Evolutionary conservation across 164 flowering plant species (phyloP), one percentile per base, ranked within the genome.

Genomic region (Aristolochia contorta): DNA sequence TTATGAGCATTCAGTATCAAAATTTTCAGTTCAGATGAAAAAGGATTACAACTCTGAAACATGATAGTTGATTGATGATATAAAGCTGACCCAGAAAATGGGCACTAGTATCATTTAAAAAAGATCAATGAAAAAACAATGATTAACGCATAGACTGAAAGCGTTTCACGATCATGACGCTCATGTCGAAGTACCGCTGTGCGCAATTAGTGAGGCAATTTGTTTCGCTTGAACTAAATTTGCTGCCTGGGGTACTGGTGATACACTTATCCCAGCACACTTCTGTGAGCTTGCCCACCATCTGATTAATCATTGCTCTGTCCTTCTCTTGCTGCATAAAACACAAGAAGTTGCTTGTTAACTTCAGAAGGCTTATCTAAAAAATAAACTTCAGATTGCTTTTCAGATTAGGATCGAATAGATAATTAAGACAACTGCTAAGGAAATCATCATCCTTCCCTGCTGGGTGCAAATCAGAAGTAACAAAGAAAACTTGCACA

Each of bases 251-350:
- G 7, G 86, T 76, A 20, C 93, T 63, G 21, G 86, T 83, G 60
- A 91, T 75, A 78, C 97, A 91, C 60, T 91, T 88, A 72, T 91
- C 94, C 96, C 97, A 91, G 75, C 96, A 91, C 0, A 55, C 78
- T 54, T 69, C 75, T 15, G 96, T 89, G 16, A 88, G 79, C 80
- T 88, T 88, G 53, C 84, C 80, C 56, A 86, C 86, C 85, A 86
- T 79, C 69, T 91, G 94, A 65, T 78, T 78, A 18, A 80, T 60
- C 94, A 86, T 78, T 3, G 89, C 90, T 56, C 65, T 83, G 67
- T 91, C 72, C 74, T 83, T 77, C 59, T 91, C 97, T 83, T 84
- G 82, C 96, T 91, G 87, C 68, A 71, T 16, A 52, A 55, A 54
- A 16, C 23, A 45, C 9, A 46, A 32, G 9, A 53, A 25, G 27